Evolutionary conservation across 352 stramenopile genomes (phyloP).

Genomic region (Phytophthora vignae): DNA sequence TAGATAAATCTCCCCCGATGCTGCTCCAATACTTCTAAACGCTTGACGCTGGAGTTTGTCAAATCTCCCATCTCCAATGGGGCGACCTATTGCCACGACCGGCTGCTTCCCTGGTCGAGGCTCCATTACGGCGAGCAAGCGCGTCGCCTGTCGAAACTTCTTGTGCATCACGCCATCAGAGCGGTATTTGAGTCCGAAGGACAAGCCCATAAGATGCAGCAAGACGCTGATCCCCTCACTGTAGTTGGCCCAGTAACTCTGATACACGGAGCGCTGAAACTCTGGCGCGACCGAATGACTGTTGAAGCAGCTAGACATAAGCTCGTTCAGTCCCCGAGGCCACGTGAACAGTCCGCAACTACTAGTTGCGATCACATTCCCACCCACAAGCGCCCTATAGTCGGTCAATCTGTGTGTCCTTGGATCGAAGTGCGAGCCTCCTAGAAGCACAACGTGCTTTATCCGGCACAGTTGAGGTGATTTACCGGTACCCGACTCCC

Average conservation of each 20-base stretch:
- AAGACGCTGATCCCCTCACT: slow-evolving; percentile 16
- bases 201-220: slow-evolving; percentile 20
- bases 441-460: slow-evolving; percentile 18
- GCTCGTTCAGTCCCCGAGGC: slow-evolving; percentile 11
- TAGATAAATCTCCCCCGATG: neutral
- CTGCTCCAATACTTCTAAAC: slow-evolving; percentile 15
- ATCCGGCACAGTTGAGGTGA: neutral
- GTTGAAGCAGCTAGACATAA: slow-evolving; percentile 16
- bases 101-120: slow-evolving; percentile 14
- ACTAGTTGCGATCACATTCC: slow-evolving; percentile 12
- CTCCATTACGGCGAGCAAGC: slow-evolving; percentile 19
- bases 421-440: slow-evolving; percentile 12
- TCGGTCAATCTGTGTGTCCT: neutral
- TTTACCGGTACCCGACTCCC: neutral
- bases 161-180: slow-evolving; percentile 14
- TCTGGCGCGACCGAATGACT: slow-evolving; percentile 4
- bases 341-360: slow-evolving; percentile 14
- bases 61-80: slow-evolving; percentile 38
- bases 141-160: slow-evolving; percentile 20
- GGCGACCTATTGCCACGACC: neutral
- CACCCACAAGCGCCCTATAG: slow-evolving; percentile 8
- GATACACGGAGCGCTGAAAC: slow-evolving; percentile 3
- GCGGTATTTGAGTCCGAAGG: slow-evolving; percentile 16
- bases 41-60: slow-evolving; percentile 11
- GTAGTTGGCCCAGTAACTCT: slow-evolving; percentile 17